Evolutionary conservation across 352 stramenopile genomes (phyloP).

Genomic region (Phytophthora rubi): DNA sequence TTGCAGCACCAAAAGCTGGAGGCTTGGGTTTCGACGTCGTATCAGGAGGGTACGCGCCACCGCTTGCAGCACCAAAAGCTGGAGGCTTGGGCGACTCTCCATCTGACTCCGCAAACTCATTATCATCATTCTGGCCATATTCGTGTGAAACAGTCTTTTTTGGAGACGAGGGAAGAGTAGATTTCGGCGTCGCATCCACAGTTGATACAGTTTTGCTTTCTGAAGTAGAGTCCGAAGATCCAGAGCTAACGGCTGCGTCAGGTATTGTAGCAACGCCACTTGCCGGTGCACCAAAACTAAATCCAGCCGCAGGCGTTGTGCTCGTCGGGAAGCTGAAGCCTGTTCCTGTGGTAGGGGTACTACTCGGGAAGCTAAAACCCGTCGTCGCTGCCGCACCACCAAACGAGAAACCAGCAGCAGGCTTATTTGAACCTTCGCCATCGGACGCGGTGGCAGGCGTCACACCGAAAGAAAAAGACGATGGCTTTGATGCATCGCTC

Average conservation of each 20-base stretch:
- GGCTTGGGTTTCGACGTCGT: constrained; percentile 29
- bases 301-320: constrained; percentile 6
- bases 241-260: neutral
- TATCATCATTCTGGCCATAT: constrained; percentile 59
- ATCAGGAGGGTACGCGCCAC: constrained; percentile 37
- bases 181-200: constrained; percentile 15
- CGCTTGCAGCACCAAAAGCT: neutral
- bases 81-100: constrained; percentile 38
- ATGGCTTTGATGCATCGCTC: constrained; percentile 18
- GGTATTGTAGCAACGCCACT: neutral
- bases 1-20: neutral
- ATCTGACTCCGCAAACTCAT: constrained; percentile 48
- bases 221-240: neutral
- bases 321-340: constrained; percentile 17
- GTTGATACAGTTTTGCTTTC: neutral
- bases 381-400: neutral
- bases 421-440: constrained; percentile 7
- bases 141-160: constrained; percentile 23
- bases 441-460: constrained; percentile 2
- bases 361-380: constrained; percentile 26
- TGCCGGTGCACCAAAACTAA: constrained; percentile 8
- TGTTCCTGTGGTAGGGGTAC: neutral
- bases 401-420: constrained; percentile 39
- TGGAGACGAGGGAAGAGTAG: neutral
- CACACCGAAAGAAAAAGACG: constrained; percentile 52